Evolutionary conservation across 2,329 filamentous ascomycete genomes (phyloP).

Genomic region (Cadophora gregata): DNA sequence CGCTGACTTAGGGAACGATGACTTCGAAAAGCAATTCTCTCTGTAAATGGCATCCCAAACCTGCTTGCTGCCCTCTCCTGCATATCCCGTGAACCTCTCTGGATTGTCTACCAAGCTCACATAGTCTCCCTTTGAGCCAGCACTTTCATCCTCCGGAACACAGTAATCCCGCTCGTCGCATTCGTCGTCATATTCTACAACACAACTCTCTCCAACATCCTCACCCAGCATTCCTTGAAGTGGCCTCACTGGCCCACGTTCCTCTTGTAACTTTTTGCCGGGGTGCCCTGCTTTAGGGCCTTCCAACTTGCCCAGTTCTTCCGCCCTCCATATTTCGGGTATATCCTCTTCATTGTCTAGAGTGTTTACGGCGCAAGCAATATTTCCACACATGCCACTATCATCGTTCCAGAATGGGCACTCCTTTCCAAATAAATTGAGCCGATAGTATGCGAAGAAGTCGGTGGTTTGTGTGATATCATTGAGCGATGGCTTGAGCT

Average conservation of each 20-base stretch:
- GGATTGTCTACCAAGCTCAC: slow-evolving; percentile 93
- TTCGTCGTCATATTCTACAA: slow-evolving; percentile 96
- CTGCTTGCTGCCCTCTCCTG: slow-evolving; percentile 81
- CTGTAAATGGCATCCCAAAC: slow-evolving; percentile 97
- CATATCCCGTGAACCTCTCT: slow-evolving; percentile 93
- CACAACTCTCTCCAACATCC: slow-evolving; percentile 90
- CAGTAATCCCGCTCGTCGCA: slow-evolving; percentile 98
- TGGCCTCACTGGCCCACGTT: slow-evolving; percentile 72
- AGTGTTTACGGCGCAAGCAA: slow-evolving; percentile 93
- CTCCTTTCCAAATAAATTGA: slow-evolving; percentile 92
- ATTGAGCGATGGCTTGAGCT: slow-evolving; percentile 77
- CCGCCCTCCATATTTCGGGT: slow-evolving; percentile 86
- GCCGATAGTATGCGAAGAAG: slow-evolving; percentile 96
- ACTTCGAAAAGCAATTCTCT: slow-evolving; percentile 90
- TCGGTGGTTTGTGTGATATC: slow-evolving; percentile 87
- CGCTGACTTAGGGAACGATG: slow-evolving; percentile 66
- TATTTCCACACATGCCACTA: slow-evolving; percentile 93
- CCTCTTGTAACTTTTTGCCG: slow-evolving; percentile 72
- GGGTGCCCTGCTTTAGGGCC: slow-evolving; percentile 92
- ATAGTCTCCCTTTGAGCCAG: slow-evolving; percentile 88
- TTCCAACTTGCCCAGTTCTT: slow-evolving; percentile 89
- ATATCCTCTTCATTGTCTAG: slow-evolving; percentile 96
- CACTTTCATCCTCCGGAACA: slow-evolving; percentile 91
- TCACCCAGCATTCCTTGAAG: slow-evolving; percentile 84
- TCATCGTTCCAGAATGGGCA: slow-evolving; percentile 98